Percentiles rank a stretch among this genome's conserved stretches.
These are phyloP conservation scores for Mycogone perniciosa DNA, from an alignment of 2,329 filamentous ascomycete genomes.

Conservation along the genomic window DNA sequence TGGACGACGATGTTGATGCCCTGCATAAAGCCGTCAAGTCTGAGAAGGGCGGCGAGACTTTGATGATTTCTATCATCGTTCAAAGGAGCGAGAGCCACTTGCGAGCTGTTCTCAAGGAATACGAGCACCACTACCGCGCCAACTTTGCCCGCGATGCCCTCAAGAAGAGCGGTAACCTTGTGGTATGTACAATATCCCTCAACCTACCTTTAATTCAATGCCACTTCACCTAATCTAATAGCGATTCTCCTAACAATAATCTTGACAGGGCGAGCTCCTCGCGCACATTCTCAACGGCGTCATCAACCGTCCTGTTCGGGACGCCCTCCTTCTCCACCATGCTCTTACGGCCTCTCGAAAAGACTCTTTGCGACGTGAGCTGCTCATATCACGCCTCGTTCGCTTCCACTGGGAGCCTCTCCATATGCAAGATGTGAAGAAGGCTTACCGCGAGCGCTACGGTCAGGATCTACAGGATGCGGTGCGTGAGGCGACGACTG, in stretches of 20 bases:
- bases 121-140: slow-evolving; percentile 63
- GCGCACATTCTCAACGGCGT: slow-evolving; percentile 94
- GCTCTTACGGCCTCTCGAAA: slow-evolving; percentile 69
- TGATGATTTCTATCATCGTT: slow-evolving; percentile 81
- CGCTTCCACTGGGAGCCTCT: slow-evolving; percentile 86
- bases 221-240: not conserved
- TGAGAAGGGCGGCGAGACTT: slow-evolving; percentile 76
- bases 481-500: slow-evolving; percentile 67
- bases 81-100: slow-evolving; percentile 76
- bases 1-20: slow-evolving; percentile 66
- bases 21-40: slow-evolving; percentile 62
- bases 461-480: slow-evolving; percentile 67
- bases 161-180: slow-evolving; percentile 82
- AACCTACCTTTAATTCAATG: not conserved
- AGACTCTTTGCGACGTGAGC: slow-evolving; percentile 69
- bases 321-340: slow-evolving; percentile 85
- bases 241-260: no score
- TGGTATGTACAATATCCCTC: slow-evolving; percentile 55
- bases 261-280: slow-evolving; percentile 74
- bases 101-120: slow-evolving; percentile 68
- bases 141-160: slow-evolving; percentile 89
- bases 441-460: slow-evolving; percentile 74
- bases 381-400: slow-evolving; percentile 82
- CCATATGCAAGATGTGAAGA: slow-evolving; percentile 75
- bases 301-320: slow-evolving; percentile 90